phyloP scores from a whole-genome alignment of 108 stramenopile species.

The Tribonema minus region DNA sequence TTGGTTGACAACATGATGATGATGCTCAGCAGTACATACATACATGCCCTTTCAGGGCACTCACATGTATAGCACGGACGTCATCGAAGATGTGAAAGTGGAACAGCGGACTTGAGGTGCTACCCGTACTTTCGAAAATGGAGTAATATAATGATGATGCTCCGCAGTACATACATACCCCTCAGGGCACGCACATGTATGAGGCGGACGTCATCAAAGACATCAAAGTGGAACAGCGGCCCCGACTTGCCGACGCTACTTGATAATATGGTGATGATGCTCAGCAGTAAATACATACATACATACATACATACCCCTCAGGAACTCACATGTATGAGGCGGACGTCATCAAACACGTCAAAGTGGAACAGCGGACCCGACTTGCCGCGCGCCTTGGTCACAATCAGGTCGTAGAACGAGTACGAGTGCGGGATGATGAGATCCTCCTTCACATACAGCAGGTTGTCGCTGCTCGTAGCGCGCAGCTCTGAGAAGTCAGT shows the following conservation, averaged over 20 bases:
- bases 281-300: too few relatives aligned
- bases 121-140: too few relatives aligned
- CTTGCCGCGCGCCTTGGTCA: conserved; percentile 88
- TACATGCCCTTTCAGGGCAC: too few relatives aligned
- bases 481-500: conserved; percentile 77
- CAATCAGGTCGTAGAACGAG: conserved; percentile 93
- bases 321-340: conserved; percentile 47
- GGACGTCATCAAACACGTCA: conserved; percentile 91
- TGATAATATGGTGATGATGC: too few relatives aligned
- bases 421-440: conserved; percentile 84
- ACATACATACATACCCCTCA: too few relatives aligned
- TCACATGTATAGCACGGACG: too few relatives aligned
- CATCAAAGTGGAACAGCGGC: conserved; percentile 92
- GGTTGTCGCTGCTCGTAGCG: conserved; percentile 68
- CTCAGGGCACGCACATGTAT: conserved; percentile 57
- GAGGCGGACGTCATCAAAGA: conserved; percentile 84
- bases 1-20: too few relatives aligned
- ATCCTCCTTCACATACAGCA: conserved; percentile 98
- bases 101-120: too few relatives aligned
- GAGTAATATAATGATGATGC: too few relatives aligned
- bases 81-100: too few relatives aligned
- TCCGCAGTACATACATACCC: too few relatives aligned
- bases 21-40: too few relatives aligned
- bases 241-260: conserved; percentile 94
- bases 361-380: conserved; percentile 94